Evolutionary conservation across 768 basidiomycete genomes (phyloP), one percentile per base, ranked within the genome.

Genomic region (Termitomyces sp.): DNA sequence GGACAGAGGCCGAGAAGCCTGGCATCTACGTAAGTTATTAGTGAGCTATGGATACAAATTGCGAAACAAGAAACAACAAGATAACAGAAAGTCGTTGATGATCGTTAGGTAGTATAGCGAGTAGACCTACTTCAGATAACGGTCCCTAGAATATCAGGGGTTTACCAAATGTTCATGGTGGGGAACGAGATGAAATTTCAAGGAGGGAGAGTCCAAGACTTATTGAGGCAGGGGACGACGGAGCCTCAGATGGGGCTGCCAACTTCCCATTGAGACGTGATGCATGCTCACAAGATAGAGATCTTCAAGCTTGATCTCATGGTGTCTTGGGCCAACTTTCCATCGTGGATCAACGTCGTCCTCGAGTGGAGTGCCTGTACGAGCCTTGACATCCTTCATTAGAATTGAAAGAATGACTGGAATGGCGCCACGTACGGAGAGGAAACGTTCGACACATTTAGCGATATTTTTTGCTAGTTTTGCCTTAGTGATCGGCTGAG

Each of bases 391-490:
- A 36, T 45, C 49, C 38, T 35, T 24, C 33, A 59, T 69, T 42
- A 65, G 59, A 36, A 62, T 18, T 39, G 28, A 44, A 55, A 55
- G 39, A 18, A 59, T 28, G 6, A 28, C n/a, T 52, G 20, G 59
- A 65, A 62, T 38, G 18, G 63, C 33, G 45, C 55, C 35, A 64
- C 82, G 12, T 69, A 88, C 89, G 54, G 76, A 71, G 61, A 86
- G 85, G 71, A 92, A 92, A 44, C 88, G 83, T 48, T 82, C 77
- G 8, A 92, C 80, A 64, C 89, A 89, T 72, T 89, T 91, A 1
- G 90, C 90, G 8, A 92, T 83, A 58, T 91, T 91, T 70, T 90
- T 90, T 0, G 89, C 90, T 16, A 92, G 78, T 69, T 92, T 92
- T 20, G 84, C 81, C 56, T 83, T 80, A 1, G 90, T 92, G 66